Percentiles rank a stretch among this genome's conserved stretches.
Evolutionary conservation across 2,329 filamentous ascomycete species (phyloP).

Genomic region (Blastomyces emzantsi): DNA sequence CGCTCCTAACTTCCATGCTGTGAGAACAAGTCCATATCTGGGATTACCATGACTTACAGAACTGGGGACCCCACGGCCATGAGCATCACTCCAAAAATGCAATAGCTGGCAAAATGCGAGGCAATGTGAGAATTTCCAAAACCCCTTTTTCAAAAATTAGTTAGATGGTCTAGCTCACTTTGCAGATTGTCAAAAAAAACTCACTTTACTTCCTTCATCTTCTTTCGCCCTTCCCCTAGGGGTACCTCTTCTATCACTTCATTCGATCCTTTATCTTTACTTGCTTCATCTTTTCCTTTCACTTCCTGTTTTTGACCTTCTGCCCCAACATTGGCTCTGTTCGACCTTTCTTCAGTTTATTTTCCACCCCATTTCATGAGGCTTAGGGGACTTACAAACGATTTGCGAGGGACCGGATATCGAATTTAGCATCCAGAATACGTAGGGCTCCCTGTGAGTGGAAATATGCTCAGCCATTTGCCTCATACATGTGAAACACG

Average conservation of each 20-base stretch:
- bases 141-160: slow-evolving; percentile 6
- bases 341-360: neutral
- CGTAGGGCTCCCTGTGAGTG: neutral
- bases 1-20: neutral
- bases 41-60: neutral
- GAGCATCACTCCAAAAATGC: slow-evolving; percentile 5
- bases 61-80: neutral
- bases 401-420: slow-evolving; percentile 2
- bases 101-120: slow-evolving; percentile 3
- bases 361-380: neutral
- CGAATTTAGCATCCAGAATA: slow-evolving; percentile 2
- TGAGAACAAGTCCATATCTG: neutral
- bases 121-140: slow-evolving; percentile 9
- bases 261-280: neutral
- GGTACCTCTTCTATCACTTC: neutral
- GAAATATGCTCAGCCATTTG: neutral
- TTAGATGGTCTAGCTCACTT: neutral
- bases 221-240: neutral
- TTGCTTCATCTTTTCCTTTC: neutral
- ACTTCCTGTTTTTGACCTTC: neutral
- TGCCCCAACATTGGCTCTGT: neutral
- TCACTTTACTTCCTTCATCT: slow-evolving; percentile 5
- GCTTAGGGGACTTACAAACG: neutral
- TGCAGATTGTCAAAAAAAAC: neutral
- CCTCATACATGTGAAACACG: neutral